Conservation (phyloP, 352 stramenopile species). For the Plasmopara viticola region DNA sequence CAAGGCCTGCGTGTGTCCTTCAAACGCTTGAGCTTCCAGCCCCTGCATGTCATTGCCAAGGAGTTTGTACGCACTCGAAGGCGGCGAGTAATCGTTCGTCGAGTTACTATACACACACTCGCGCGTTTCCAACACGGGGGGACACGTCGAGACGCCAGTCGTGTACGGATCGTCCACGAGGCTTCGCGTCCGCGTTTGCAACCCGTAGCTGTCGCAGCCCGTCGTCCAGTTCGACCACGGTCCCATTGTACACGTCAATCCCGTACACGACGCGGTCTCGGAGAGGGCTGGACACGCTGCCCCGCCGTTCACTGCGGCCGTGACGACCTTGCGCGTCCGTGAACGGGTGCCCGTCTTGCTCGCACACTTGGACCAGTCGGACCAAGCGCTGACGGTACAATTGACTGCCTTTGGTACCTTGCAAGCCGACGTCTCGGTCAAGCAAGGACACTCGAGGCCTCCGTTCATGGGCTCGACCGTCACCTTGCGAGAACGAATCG, state of each 20-base stretch:
- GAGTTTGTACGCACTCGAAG: conserved; percentile 8
- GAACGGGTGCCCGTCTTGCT: conserved; percentile 27
- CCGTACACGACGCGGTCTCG: conserved; percentile 29
- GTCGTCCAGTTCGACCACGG: conserved; percentile 44
- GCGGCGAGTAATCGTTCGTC: conserved; percentile 18
- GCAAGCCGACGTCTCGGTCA: conserved; percentile 36
- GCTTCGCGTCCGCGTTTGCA: conserved; percentile 32
- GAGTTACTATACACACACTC: conserved; percentile 39
- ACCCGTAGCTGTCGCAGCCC: conserved; percentile 36
- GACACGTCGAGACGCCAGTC: conserved; percentile 16
- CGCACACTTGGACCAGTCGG: conserved; percentile 40
- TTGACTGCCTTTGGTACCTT: conserved; percentile 32
- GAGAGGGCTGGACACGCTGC: conserved; percentile 32
- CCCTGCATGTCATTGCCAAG: not conserved
- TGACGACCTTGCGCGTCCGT: conserved; percentile 34
- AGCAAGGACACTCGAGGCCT: conserved; percentile 33
- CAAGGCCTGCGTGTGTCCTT: not conserved
- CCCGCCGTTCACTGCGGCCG: conserved; percentile 28
- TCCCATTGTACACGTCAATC: conserved; percentile 43
- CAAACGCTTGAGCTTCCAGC: conserved; percentile 15
- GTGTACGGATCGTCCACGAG: conserved; percentile 38
- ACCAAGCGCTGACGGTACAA: conserved; percentile 44
- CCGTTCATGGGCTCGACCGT: conserved; percentile 26
- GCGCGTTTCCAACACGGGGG: conserved; percentile 15
- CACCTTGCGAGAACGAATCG: conserved; percentile 28